Percentiles rank a stretch among this genome's conserved stretches.
These are phyloP conservation scores for Heliocybe sulcata DNA, from an alignment of 1,284 basidiomycete genomes.

Conservation along the genomic window DNA sequence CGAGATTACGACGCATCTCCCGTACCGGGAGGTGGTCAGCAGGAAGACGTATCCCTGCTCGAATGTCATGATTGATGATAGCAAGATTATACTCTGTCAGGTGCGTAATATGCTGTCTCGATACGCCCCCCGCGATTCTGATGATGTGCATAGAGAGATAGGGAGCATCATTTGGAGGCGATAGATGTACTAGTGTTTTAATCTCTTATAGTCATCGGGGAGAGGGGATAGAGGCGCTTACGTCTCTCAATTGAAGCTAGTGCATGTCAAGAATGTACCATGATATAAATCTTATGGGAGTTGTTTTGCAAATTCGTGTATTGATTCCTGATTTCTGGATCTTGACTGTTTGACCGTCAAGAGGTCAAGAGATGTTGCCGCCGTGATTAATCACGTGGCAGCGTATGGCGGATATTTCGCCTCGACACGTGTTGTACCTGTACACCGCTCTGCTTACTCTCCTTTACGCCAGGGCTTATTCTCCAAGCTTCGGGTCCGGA, in stretches of 20 bases:
- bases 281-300: no score
- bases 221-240: neutral
- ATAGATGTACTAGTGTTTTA: conserved; percentile 1
- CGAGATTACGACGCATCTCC: conserved; percentile 35
- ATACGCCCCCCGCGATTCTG: neutral
- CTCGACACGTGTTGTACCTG: no score
- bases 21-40: conserved; percentile 41
- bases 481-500: no score
- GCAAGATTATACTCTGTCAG: conserved; percentile 36
- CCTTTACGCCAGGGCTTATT: no score
- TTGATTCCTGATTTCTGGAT: no score
- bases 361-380: no score
- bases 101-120: conserved; percentile 17
- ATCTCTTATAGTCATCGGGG: neutral
- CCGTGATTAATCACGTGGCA: no score
- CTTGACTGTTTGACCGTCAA: no score
- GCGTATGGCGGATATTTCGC: no score
- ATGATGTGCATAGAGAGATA: neutral
- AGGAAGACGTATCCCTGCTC: conserved; percentile 35
- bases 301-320: no score
- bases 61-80: conserved; percentile 51
- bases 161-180: neutral
- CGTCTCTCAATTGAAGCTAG: neutral
- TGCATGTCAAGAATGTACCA: no score
- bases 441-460: no score